These are phyloP conservation scores for Starmerella ratchasimensis DNA, from an alignment of 805 yeast genomes.

Conservation along the genomic window DNA sequence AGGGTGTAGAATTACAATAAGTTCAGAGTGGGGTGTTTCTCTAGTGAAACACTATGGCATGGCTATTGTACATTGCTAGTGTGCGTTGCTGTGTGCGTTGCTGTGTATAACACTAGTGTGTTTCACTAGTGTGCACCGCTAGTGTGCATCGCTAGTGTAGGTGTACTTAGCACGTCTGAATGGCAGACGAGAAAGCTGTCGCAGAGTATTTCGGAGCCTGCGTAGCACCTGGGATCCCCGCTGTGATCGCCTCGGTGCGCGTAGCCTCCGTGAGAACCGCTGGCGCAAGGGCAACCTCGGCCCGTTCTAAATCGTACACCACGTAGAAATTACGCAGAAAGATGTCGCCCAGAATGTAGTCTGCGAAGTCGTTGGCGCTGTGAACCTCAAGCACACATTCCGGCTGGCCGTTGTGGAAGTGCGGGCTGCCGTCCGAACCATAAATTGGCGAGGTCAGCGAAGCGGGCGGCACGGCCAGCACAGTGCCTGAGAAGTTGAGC, in stretches of 20 bases:
- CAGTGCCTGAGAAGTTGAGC: conserved; percentile 14
- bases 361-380: not conserved
- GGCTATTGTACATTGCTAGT: too few species aligned
- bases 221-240: conserved; percentile 7
- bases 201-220: too few species aligned
- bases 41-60: too few species aligned
- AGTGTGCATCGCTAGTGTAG: too few species aligned
- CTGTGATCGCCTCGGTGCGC: conserved; percentile 2
- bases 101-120: too few species aligned
- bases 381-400: conserved; percentile 1
- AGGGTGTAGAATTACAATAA: too few species aligned
- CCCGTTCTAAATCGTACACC: conserved; percentile 49
- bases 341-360: conserved; percentile 44
- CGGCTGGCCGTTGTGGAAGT: not conserved
- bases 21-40: too few species aligned
- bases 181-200: too few species aligned
- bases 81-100: too few species aligned
- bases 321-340: conserved; percentile 50
- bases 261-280: conserved; percentile 10
- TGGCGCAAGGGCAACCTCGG: conserved; percentile 42
- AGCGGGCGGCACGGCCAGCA: not conserved
- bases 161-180: too few species aligned
- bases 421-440: not conserved
- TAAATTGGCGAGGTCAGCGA: not conserved
- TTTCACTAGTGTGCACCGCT: too few species aligned